phyloP scores from a whole-genome alignment of 148 eudicot species.

The Rhododendron vialii region DNA sequence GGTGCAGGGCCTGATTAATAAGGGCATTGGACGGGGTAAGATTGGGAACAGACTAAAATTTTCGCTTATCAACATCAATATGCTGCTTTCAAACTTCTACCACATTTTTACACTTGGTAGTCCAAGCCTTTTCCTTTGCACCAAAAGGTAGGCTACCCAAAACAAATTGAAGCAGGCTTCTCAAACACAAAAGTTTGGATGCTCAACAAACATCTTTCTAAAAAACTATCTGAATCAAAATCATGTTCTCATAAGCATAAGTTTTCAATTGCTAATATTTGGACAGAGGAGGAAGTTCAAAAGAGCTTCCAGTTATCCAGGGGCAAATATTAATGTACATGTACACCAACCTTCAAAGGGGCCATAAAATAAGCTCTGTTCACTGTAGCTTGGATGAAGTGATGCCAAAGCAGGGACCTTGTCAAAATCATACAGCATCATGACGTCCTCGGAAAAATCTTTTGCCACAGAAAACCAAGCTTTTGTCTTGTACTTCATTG shows the following conservation, averaged over 20 bases:
- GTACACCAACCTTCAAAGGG: slow-evolving; percentile 80
- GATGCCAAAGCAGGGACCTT: slow-evolving; percentile 88
- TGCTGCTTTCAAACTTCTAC: not conserved
- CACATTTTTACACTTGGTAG: not conserved
- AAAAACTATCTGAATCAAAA: not conserved
- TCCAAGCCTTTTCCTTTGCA: not conserved
- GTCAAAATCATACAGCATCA: slow-evolving; percentile 82
- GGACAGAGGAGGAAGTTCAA: not conserved
- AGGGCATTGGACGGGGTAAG: not conserved
- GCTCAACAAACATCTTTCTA: not conserved
- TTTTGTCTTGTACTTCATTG: slow-evolving; percentile 73
- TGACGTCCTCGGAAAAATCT: slow-evolving; percentile 69
- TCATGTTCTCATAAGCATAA: not conserved
- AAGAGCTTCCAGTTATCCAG: not conserved
- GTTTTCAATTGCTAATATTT: not conserved
- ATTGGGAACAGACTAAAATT: not conserved
- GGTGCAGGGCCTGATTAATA: not conserved
- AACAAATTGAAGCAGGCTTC: not conserved
- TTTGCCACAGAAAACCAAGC: slow-evolving; percentile 98
- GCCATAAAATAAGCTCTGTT: slow-evolving; percentile 71
- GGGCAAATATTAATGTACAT: not conserved
- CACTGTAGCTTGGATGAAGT: slow-evolving; percentile 65
- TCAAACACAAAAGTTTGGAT: not conserved
- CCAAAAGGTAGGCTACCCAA: not conserved
- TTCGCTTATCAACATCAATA: not conserved